Base-by-base conservation (phyloP, 2,329 filamentous ascomycete species). In the Alternaria hordeiaustralica region DNA sequence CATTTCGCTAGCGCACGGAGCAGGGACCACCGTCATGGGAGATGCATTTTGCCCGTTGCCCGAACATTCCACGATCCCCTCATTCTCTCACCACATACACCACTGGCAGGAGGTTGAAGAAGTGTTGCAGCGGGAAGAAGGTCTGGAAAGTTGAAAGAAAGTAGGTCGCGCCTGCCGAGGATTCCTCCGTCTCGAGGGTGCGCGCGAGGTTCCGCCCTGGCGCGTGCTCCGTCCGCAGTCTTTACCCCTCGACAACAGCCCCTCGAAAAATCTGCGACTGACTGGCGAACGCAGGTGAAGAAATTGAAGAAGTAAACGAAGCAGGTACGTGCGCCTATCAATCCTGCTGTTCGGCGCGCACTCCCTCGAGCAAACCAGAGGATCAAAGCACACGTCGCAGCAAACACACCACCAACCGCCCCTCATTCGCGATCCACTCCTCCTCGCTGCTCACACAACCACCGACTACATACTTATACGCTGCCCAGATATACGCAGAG, bases 111-210 rank as follows among this genome's bases (percentile, higher is more conserved):
- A 69, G 77, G 78, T 73, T 70, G 78, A 71, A 77, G 78, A 73
- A 74, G 78, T 71, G 78, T 77, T 63, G 79, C 76, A 76, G 79
- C 79, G 78, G 79, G 79, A 79, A 78, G 77, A 76, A 78, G 77
- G 77, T 70, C 64, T 76, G 78, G 75, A 76, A 78, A 74, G 60
- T 70, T 65, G 72, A 70, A 69, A 66, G 77, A 70, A 69, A 66
- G 77, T 78, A 76, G 36, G 75, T 76, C 47, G 66, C 71, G 46
- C 47, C 63, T 46, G 9, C 20, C 33, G 49, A 26, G 47, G 15
- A 33, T 8, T 20, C 9, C 21, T n/a, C 47, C 43, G 60, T 51
- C 18, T 55, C 47, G 41, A 36, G 36, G 26, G 54, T 57, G 58
- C 64, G 56, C 59, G 54, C 66, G 44, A 50, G 62, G 47, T 57